Base-by-base conservation (phyloP, 495 filamentous ascomycete species). In the Podospora didyma region DNA sequence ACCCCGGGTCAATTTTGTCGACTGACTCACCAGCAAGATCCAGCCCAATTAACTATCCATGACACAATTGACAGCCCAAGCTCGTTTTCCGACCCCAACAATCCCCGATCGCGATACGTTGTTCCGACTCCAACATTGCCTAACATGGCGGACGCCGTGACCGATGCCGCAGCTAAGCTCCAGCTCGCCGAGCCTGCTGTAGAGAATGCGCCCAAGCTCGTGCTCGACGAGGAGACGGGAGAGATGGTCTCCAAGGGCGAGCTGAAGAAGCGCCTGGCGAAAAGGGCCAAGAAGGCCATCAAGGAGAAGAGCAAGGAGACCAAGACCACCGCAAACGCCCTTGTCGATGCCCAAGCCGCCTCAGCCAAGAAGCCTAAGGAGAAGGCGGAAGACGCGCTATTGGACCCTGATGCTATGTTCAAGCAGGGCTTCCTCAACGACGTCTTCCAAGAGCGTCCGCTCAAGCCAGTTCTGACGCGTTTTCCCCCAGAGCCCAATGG, bases 401-500 rank as follows among this genome's bases (percentile, higher is more conserved):
- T 79, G 49, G 89, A 91, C 59, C 81, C 85, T 0, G 79, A 89
- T 55, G 74, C 82, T 56, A 89, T 94, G 78, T 96, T 97, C 81
- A 87, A 87, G 72, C 79, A 85, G 59, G 92, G 91, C 35, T 97
- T 89, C 75, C 80, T 96, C 28, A 81, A 82, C 58, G 83, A 86
- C 2, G 90, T 95, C 35, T 92, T 88, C 77, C 81, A 89, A 52
- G 87, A 90, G 72, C 82, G 87, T 41, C 84, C 89, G 6, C 71
- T 77, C 5, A 82, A 85, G 66, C 70, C 78, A 31, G 83, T 89
- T 26, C 66, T 85, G 47, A 94, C 92, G 10, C 85, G 91, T 62
- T 97, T 98, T 71, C 94, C 94, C 6, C 94, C 94, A 16, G 95
- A 97, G 73, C 92, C 92, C 35, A 88, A 88, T 62, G 85, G 85